Conservation (phyloP, 345 rosid genomes). For the Mercurialis annua region DNA sequence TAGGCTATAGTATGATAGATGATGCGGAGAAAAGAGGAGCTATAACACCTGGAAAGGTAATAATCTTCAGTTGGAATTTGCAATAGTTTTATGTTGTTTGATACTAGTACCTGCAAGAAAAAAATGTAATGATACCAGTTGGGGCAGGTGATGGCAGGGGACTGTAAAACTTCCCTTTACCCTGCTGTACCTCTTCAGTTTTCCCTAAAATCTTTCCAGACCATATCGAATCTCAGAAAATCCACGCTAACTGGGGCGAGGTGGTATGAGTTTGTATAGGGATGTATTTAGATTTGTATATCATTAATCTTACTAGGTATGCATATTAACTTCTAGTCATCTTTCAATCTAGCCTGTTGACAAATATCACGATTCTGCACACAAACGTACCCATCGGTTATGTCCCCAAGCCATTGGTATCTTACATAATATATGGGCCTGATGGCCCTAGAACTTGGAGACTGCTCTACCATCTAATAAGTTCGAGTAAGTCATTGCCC, state of each 20-base stretch:
- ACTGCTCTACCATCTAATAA: no score
- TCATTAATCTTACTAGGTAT: not conserved
- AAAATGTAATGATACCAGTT: not conserved
- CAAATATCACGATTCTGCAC: not conserved
- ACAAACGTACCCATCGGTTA: not conserved
- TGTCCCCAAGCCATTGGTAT: not conserved
- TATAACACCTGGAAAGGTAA: conserved; percentile 36
- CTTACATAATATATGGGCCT: not conserved
- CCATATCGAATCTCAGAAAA: not conserved
- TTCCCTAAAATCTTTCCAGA: not conserved
- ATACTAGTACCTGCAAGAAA: not conserved
- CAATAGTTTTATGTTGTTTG: no score
- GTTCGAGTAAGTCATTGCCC: no score
- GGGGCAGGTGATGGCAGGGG: not conserved
- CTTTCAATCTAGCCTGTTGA: not conserved
- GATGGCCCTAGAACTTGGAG: no score
- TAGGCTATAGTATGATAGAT: conserved; percentile 30
- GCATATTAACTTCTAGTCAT: not conserved
- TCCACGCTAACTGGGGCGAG: not conserved
- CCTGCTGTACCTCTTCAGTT: not conserved
- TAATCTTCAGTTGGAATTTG: not conserved
- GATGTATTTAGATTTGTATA: not conserved
- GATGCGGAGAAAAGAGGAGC: conserved; percentile 32
- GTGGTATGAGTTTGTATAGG: not conserved
- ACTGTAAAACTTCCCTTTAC: not conserved